These are phyloP conservation scores for Danielia oregonensis DNA, from an alignment of 805 yeast genomes.

Conservation along the genomic window DNA sequence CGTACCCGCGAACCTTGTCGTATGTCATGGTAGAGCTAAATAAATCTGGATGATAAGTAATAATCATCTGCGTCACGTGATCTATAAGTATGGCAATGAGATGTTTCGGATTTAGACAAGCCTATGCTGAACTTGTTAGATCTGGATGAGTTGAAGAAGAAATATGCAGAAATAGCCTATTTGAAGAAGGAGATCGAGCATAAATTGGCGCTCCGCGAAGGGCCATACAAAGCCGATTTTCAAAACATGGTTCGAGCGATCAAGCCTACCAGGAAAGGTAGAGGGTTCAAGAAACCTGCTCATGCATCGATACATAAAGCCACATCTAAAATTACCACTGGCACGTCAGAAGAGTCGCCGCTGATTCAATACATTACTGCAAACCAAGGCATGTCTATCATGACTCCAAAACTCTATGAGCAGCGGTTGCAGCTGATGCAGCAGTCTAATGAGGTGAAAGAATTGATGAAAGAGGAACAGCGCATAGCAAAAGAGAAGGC, in stretches of 20 bases:
- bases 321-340: neutral
- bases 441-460: neutral
- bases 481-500: constrained; percentile 9
- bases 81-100: no score
- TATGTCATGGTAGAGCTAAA: constrained; percentile 16
- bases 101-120: no score
- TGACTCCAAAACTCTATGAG: neutral
- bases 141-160: neutral
- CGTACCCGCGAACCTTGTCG: constrained; percentile 23
- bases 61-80: neutral
- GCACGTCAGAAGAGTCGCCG: neutral
- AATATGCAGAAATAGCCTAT: constrained; percentile 6
- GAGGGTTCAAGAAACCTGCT: neutral
- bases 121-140: neutral
- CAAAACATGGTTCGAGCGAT: no score
- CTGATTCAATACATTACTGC: neutral
- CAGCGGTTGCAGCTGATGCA: neutral
- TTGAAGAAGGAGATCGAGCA: constrained; percentile 7
- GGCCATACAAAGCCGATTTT: no score
- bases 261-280: no score
- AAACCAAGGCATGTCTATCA: neutral
- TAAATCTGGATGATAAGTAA: no score
- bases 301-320: neutral
- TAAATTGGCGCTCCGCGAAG: constrained; percentile 1
- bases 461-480: neutral